Evolutionary conservation across 768 basidiomycete species (phyloP), one percentile per base, ranked within the genome.

Genomic region (Xerocomellus amylosporus): DNA sequence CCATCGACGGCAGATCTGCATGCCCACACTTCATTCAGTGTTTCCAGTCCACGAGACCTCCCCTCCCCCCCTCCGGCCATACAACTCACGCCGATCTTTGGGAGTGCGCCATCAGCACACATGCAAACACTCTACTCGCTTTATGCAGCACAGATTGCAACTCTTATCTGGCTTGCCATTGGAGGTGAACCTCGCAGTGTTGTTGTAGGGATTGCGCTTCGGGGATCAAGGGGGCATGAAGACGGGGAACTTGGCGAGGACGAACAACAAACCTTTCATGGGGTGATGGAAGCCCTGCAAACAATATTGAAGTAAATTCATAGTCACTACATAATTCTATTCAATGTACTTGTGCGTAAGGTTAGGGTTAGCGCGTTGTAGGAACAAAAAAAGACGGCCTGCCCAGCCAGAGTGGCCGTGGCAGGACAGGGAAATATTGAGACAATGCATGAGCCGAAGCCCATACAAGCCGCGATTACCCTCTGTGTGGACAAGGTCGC

Each of bases 61-160:
- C 86, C 88, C 26, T 67, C 73, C 13, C 85, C 85, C n/a, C 79
- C 86, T 0, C 77, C 90, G 4, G 84, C 90, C 4, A 83, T 93
- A 52, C 80, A 87, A 52, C 76, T 96, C 38, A 87, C 84, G 0
- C 83, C 88, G 0, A 71, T 98, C 46, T 78, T 98, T 26, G 95
- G 95, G 34, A 77, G 79, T 54, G 82, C 87, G 3, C 79, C 86
- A 2, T 84, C 88, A 0, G 81, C 84, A 10, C 82, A 89, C 51
- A 65, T 84, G 55, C 84, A 85, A 46, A 84, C 84, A 0, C 71
- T 96, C 22, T 81, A 95, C 64, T 84, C 85, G 34, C 75, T 96
- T 0, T 96, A 95, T 69, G 85, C 85, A 0, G 76, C 85, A n/a
- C 94, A 97, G 63, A 85, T 93, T 42, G 90, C 93, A 1, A 92